A percentile compares a stretch with the other conserved stretches of the same genome.
Conservation (phyloP, 1,284 basidiomycete genomes). For the Anthracocystis walkeri region DNA sequence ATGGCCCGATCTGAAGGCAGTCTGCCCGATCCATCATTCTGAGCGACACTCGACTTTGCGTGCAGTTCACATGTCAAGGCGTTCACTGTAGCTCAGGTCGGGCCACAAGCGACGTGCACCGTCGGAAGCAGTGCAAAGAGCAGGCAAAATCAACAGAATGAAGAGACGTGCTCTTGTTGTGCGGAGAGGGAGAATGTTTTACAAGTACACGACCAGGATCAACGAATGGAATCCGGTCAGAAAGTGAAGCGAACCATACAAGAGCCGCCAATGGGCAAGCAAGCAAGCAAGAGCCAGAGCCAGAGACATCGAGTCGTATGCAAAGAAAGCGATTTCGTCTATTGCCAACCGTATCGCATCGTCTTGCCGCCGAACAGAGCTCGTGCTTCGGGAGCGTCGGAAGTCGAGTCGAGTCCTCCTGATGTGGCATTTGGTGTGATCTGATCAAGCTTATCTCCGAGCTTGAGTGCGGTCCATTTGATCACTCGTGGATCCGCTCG, state of each 20-base stretch:
- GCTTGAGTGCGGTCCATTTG: slow-evolving; percentile 83
- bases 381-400: slow-evolving; percentile 45
- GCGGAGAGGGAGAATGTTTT: slow-evolving; percentile 3
- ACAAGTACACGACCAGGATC: slow-evolving; percentile 30
- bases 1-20: neutral
- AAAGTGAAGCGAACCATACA: neutral
- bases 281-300: neutral
- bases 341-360: slow-evolving; percentile 51
- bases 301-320: neutral
- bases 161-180: neutral
- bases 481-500: slow-evolving; percentile 83
- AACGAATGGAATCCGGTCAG: neutral
- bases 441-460: slow-evolving; percentile 76
- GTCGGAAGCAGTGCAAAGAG: neutral
- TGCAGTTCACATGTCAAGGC: neutral
- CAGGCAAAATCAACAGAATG: neutral
- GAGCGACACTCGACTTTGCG: neutral
- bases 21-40: slow-evolving; percentile 1
- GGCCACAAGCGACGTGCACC: neutral
- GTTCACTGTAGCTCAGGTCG: neutral
- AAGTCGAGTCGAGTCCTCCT: slow-evolving; percentile 45
- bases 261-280: neutral
- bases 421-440: slow-evolving; percentile 61
- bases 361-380: slow-evolving; percentile 55
- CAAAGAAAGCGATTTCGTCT: neutral